phyloP scores from a whole-genome alignment of 768 basidiomycete genomes.

The Russula virescens region DNA sequence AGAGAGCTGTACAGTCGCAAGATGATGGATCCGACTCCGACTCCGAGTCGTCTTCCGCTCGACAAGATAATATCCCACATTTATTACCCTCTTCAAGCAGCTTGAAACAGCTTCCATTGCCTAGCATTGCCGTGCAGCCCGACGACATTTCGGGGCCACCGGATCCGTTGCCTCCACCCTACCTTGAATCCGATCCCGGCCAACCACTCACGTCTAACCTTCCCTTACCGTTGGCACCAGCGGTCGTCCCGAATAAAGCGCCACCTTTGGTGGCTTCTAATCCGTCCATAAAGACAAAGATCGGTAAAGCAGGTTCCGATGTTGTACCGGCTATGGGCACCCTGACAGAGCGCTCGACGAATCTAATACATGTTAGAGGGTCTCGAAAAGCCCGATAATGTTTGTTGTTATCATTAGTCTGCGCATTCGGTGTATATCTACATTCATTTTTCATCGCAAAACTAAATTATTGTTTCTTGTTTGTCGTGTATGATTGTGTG shows the following conservation, averaged over 20 bases:
- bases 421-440: not conserved
- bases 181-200: slow-evolving; percentile 8
- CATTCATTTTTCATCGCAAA: not conserved
- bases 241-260: slow-evolving; percentile 16
- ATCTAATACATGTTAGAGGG: slow-evolving; percentile 27
- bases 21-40: slow-evolving; percentile 24
- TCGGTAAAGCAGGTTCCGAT: slow-evolving; percentile 23
- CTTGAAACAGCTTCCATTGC: not conserved
- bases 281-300: slow-evolving; percentile 25
- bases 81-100: not conserved
- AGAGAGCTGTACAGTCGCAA: slow-evolving; percentile 30
- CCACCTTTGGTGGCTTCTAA: slow-evolving; percentile 22
- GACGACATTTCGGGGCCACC: not conserved
- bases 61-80: slow-evolving; percentile 10
- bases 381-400: slow-evolving; percentile 18
- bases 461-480: slow-evolving; percentile 2
- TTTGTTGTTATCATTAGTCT: not conserved
- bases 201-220: slow-evolving; percentile 1
- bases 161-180: slow-evolving; percentile 12
- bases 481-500: not conserved
- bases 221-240: not conserved
- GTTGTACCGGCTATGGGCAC: slow-evolving; percentile 26
- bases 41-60: slow-evolving; percentile 27
- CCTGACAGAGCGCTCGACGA: slow-evolving; percentile 34
- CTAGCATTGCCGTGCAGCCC: not conserved